Evolutionary conservation across 768 basidiomycete species (phyloP).

Genomic region (Mycena venus): DNA sequence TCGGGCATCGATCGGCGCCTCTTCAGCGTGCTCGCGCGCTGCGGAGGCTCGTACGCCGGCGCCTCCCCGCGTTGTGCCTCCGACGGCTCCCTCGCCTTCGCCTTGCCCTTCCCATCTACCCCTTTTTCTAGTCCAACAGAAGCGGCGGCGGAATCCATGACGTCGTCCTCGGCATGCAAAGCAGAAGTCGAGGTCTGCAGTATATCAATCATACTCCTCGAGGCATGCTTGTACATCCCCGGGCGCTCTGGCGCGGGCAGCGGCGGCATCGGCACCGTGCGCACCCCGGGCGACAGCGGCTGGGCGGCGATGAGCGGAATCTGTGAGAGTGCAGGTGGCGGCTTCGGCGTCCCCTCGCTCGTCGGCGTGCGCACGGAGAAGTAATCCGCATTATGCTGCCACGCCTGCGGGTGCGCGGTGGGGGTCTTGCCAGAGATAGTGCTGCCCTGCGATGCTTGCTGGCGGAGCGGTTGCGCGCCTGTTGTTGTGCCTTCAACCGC

Average conservation of each 20-base stretch:
- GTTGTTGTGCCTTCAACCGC: neutral
- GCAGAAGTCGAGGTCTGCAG: conserved; percentile 40
- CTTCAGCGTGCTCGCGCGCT: conserved; percentile 34
- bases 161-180: conserved; percentile 16
- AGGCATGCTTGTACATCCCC: conserved; percentile 69
- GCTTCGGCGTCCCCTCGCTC: neutral
- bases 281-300: conserved; percentile 33
- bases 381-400: conserved; percentile 34
- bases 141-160: no score
- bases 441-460: conserved; percentile 15
- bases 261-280: conserved; percentile 29
- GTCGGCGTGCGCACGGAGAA: conserved; percentile 40
- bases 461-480: neutral
- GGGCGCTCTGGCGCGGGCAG: conserved; percentile 46
- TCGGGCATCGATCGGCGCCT: conserved; percentile 81
- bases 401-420: neutral
- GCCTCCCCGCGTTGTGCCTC: conserved; percentile 39
- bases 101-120: conserved; percentile 1
- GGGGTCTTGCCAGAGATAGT: conserved; percentile 1
- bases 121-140: no score
- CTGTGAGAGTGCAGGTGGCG: neutral
- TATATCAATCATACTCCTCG: conserved; percentile 76
- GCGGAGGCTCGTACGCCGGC: conserved; percentile 50
- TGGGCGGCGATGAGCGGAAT: no score
- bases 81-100: neutral